Evolutionary conservation across 805 yeast species (phyloP), one percentile per base, ranked within the genome.

Genomic region (Yamadazyma philogaea): DNA sequence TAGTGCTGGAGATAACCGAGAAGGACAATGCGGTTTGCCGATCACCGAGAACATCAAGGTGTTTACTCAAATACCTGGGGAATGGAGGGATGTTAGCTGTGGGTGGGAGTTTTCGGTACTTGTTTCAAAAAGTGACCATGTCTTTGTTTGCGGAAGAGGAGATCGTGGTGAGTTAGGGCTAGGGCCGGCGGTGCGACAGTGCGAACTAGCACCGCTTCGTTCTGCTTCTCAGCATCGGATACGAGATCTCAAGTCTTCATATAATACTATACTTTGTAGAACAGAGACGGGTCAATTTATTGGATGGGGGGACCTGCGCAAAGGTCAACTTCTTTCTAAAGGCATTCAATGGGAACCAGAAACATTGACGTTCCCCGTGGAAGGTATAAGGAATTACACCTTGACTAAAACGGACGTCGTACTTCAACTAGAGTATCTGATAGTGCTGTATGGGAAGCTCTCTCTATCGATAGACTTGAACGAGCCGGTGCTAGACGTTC

Each of bases 41-140:
- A 42, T 19, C 6, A 19, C 7, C 14, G 31, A 30, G 3, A 7
- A 10, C 15, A 28, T 40, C 17, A 8, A 16, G 21, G 45, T 34
- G 21, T 49, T 47, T 37, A 45, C 49, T 1, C 37, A 36, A 17
- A 37, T 40, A 6, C 42, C 39, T 2, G 49, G 50, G 1, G 31
- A 46, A 0, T 72, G 84, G 79, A 56, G 49, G 19, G 66, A 71
- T 41, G 71, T 78, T 1, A 68, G 80, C 3, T 82, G 91, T 32
- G 96, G 96, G 0, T 91, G 95, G 95, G 91, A 82, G 46, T 86
- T 69, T 52, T 71, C 84, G 0, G 61, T 84, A 0, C 59, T 84
- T 3, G 71, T 82, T 0, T 65, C 70, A 33, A 42, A 31, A 0
- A 38, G 57, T 0, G 65, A 72, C 40, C 61, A 60, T 4, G 53